Evolutionary conservation across 352 stramenopile species (phyloP), one percentile per base, ranked within the genome.

Genomic region (Albugo laibachii): DNA sequence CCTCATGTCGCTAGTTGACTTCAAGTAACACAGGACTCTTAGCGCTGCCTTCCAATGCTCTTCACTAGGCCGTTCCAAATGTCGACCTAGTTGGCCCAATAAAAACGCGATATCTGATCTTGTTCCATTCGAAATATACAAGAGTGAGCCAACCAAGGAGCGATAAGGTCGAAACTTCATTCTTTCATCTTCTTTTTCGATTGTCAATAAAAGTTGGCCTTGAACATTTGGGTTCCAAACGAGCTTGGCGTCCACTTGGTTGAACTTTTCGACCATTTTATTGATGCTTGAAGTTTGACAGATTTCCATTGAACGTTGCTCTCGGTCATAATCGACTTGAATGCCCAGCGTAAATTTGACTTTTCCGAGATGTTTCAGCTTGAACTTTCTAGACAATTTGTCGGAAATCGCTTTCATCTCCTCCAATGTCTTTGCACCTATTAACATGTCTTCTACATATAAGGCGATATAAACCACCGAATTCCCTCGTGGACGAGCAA

Each of bases 291-390:
- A 31, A 20, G 19, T 27, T n/a, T 58, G 47, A 36, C 41, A 20
- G 13, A 54, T 47, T 18, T 19, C 16, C 14, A 46, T 15, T 27
- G 15, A 39, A 14, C 24, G 46, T 27, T 1, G 19, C 35, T 27
- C 19, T 36, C 50, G 55, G 46, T 58, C 36, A 27, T 52, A 42
- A 38, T 62, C 36, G 38, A 61, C 56, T 37, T 53, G 20, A 24
- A 64, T 59, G 8, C 53, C 56, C 18, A 66, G 45, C 36, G 56
- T 54, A 21, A 58, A 61, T 11, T 38, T 41, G 8, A 47, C 54
- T 18, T 27, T 47, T 35, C 54, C 50, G 38, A 56, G 50, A 12
- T 45, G 19, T 31, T 52, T 53, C 27, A 53, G 16, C 18, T 47
- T 52, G 45, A 35, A 53, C 37, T 21, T 47, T 31, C 5, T 18